phyloP scores from a whole-genome alignment of 257 asterid genomes.

The Solanum gandarillasii region DNA sequence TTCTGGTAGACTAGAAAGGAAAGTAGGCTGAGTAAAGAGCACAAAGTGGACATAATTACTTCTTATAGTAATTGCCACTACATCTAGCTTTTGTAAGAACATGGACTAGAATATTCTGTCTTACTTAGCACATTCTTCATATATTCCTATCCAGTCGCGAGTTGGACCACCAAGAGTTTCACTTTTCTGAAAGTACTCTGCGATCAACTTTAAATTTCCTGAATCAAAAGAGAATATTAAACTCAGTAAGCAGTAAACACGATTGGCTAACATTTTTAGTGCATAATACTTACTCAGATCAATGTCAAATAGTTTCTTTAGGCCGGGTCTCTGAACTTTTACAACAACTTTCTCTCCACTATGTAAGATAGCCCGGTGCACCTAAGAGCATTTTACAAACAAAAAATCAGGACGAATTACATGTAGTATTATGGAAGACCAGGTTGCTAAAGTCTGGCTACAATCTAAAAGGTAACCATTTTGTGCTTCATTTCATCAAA shows the following conservation, averaged over 20 bases:
- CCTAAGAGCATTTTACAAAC: slow-evolving; percentile 33
- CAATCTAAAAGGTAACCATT: background rate
- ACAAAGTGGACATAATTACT: background rate
- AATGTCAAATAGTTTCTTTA: slow-evolving; percentile 80
- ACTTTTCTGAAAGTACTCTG: slow-evolving; percentile 85
- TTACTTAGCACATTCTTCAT: slow-evolving; percentile 98
- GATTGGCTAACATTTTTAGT: background rate
- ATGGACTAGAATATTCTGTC: background rate
- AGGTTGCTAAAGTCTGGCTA: background rate
- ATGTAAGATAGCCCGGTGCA: slow-evolving; percentile 88
- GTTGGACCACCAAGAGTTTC: slow-evolving; percentile 94
- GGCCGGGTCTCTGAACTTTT: slow-evolving; percentile 95
- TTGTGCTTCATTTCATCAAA: background rate
- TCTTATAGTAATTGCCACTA: background rate
- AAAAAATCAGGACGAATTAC: slow-evolving; percentile 17
- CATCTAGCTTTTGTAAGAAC: background rate
- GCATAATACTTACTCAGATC: slow-evolving; percentile 60
- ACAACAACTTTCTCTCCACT: slow-evolving; percentile 83
- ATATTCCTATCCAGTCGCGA: slow-evolving; percentile 91
- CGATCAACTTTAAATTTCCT: slow-evolving; percentile 82
- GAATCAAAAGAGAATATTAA: slow-evolving; percentile 10
- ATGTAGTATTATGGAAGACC: background rate
- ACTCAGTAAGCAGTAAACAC: background rate
- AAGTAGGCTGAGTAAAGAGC: background rate
- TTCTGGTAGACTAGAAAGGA: background rate